Evolutionary conservation across 306 rosid genomes (phyloP).

Genomic region (Pyrus communis): DNA sequence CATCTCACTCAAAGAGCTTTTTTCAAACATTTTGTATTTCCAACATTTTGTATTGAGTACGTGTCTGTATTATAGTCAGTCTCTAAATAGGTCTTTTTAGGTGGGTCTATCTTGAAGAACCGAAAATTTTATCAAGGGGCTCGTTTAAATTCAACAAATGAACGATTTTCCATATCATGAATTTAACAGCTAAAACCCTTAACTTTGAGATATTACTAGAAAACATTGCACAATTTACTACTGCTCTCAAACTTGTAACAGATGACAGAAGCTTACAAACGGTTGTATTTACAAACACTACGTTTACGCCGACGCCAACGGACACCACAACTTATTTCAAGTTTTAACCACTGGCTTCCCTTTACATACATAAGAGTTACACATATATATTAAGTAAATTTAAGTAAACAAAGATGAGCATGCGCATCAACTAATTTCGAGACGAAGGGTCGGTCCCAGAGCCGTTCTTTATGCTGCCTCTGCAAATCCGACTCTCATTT

Average conservation of each 20-base stretch:
- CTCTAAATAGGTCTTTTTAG: too few species aligned
- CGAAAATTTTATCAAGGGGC: too few species aligned
- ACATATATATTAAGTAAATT: not conserved
- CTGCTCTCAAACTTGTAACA: not conserved
- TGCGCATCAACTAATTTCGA: not conserved
- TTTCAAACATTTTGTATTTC: too few species aligned
- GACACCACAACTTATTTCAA: not conserved
- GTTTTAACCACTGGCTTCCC: not conserved
- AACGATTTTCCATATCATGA: too few species aligned
- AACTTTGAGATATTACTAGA: not conserved
- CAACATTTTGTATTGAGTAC: too few species aligned
- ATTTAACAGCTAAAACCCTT: not conserved
- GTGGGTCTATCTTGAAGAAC: too few species aligned
- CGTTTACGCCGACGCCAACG: not conserved
- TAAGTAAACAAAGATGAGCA: not conserved
- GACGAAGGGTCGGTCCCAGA: not conserved
- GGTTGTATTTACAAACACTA: constrained; percentile 6
- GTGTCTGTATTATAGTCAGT: too few species aligned
- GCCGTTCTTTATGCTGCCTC: constrained; percentile 53
- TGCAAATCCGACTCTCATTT: constrained; percentile 74
- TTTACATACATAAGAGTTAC: not conserved
- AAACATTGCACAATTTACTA: not conserved
- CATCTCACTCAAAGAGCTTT: too few species aligned
- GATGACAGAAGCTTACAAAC: not conserved
- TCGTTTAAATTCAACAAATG: too few species aligned